Percentiles rank a stretch among this genome's conserved stretches.
phyloP scores from a whole-genome alignment of 2,329 filamentous ascomycete genomes.

The Fusarium napiforme region DNA sequence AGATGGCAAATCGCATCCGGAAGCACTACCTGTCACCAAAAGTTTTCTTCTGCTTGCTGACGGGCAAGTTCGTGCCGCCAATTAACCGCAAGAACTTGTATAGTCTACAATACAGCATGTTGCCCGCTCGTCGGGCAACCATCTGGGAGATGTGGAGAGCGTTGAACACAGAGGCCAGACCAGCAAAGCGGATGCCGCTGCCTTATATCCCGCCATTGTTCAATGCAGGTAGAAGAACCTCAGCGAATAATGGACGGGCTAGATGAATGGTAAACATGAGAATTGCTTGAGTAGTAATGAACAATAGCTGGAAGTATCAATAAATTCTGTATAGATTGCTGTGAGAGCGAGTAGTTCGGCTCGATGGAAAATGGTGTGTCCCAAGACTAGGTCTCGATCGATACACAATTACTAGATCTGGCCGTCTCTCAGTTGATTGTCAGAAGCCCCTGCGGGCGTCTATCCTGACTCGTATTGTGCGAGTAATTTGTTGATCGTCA shows the following conservation, averaged over 20 bases:
- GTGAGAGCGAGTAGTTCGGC: not conserved
- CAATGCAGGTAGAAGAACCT: slow-evolving; percentile 47
- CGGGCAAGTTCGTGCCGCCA: slow-evolving; percentile 91
- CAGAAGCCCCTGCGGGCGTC: not conserved
- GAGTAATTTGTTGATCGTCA: slow-evolving; percentile 7
- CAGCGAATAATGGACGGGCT: slow-evolving; percentile 45
- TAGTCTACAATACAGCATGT: slow-evolving; percentile 97
- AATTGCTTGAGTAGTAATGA: slow-evolving; percentile 3
- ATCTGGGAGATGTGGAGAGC: slow-evolving; percentile 88
- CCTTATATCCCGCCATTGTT: slow-evolving; percentile 49
- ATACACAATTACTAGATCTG: too few species aligned
- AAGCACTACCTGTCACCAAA: slow-evolving; percentile 94
- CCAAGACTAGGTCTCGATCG: too few species aligned
- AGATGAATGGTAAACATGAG: slow-evolving; percentile 33
- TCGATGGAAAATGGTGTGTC: too few species aligned
- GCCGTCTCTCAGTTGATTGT: too few species aligned
- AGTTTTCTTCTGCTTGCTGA: slow-evolving; percentile 87
- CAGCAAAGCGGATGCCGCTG: slow-evolving; percentile 56
- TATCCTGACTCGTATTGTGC: slow-evolving; percentile 1
- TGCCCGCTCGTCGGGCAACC: slow-evolving; percentile 82
- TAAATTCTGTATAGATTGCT: not conserved
- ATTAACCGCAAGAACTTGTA: slow-evolving; percentile 96
- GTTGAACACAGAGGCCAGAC: slow-evolving; percentile 64
- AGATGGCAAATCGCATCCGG: slow-evolving; percentile 89
- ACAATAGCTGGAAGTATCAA: not conserved